These are phyloP conservation scores for Pythium utonaiense DNA, from an alignment of 352 stramenopile species.

Conservation along the genomic window DNA sequence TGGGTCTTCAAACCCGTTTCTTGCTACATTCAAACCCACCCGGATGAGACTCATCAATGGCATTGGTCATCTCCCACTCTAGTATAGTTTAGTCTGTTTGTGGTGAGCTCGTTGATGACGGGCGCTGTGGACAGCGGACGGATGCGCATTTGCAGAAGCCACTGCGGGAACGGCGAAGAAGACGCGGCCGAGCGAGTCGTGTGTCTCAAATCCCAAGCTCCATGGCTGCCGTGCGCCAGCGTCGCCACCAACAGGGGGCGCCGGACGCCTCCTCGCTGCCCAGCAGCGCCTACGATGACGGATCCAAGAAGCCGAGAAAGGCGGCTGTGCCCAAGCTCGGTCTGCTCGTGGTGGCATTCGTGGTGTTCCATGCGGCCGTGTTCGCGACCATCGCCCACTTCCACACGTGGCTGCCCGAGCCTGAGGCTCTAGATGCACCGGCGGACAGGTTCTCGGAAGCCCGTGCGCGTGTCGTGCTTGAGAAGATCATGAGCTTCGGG, in stretches of 20 bases:
- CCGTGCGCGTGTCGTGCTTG: constrained; percentile 50
- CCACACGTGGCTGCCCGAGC: constrained; percentile 54
- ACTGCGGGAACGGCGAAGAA: neutral
- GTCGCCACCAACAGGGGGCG: constrained; percentile 3
- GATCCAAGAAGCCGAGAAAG: neutral
- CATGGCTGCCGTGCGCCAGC: constrained; percentile 17
- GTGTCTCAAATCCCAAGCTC: neutral
- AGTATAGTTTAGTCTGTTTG: neutral
- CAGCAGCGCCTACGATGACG: neutral
- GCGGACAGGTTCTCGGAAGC: constrained; percentile 40
- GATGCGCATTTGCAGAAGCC: neutral
- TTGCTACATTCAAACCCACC: too few relatives aligned
- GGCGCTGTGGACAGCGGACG: too few relatives aligned
- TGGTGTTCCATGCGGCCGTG: constrained; percentile 39
- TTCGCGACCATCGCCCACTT: constrained; percentile 36
- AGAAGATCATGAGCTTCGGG: constrained; percentile 69
- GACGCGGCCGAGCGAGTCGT: too few relatives aligned
- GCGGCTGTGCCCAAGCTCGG: constrained; percentile 18
- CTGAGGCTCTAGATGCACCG: constrained; percentile 36
- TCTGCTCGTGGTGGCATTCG: constrained; percentile 34
- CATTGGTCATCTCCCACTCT: neutral
- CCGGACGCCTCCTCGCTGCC: neutral
- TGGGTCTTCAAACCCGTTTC: too few relatives aligned
- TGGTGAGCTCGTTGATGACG: neutral
- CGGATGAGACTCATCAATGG: neutral